Base-by-base conservation (phyloP, 768 basidiomycete genomes). In the Thelephora aurantiotincta region DNA sequence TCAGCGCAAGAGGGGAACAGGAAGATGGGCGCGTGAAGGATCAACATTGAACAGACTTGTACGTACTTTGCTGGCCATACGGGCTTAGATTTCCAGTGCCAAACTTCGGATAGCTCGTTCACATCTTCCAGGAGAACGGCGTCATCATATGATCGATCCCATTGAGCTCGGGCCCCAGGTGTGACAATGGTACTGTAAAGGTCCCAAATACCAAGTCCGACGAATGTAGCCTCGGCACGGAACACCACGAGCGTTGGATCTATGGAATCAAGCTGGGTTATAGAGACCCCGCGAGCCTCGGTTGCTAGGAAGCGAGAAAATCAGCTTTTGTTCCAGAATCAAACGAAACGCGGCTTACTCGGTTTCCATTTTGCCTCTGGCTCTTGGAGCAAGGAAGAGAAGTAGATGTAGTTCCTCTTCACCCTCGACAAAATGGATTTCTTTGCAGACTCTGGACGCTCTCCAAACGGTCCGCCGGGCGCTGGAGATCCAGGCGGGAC, bases 341-440 rank as follows among this genome's bases (percentile, higher is more conserved):
- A 52, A 45, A 52, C 46, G 48, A 35, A 54, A n/a, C 50, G 50
- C 23, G 18, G 67, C 81, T 56, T 62, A 89, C 86, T 87, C 58
- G 81, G 72, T 58, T 80, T 80, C 94, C 94, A 99, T 63, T 99
- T 99, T 2, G 91, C 90, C 62, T 97, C 92, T 0, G 96, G 96
- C 57, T 98, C 94, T 63, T 98, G 96, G 44, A 99, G 64, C 43
- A 99, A 68, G 0, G 93, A 96, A 1, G 93, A 93, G 62, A 99
- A 98, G 63, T 98, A 97, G 46, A 98, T 97, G 57, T 99, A 99
- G 61, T 88, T 94, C 50, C 96, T 73, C 57, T 81, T 77, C 18
- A 97, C 87, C 52, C 91, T 72, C 5, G 87, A 80, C 13, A 86
- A 58, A n/a, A 98, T 84, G 3, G 82, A 78, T 60, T 91, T 89